phyloP scores from a whole-genome alignment of 495 filamentous ascomycete species.

The Hypoxylon rickii region DNA sequence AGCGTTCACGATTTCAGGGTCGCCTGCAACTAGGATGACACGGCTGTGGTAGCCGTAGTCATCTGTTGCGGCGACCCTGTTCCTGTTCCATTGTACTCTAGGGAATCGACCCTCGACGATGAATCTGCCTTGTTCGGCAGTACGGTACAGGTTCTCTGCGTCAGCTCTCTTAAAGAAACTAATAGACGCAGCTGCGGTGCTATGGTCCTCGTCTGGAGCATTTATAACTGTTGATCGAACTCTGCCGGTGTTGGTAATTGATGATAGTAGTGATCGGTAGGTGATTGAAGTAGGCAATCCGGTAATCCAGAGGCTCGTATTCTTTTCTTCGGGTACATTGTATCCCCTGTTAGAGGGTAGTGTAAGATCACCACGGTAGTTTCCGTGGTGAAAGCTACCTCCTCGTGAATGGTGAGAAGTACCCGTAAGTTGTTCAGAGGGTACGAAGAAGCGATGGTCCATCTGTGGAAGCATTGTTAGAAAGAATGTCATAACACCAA shows the following conservation, averaged over 20 bases:
- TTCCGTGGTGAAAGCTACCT: background rate
- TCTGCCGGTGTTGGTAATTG: constrained; percentile 8
- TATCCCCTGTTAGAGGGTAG: constrained; percentile 3
- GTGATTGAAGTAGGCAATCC: constrained; percentile 5
- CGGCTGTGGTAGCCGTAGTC: constrained; percentile 11
- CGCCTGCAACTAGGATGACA: constrained; percentile 25
- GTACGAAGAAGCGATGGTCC: constrained; percentile 8
- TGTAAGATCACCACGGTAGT: constrained; percentile 17
- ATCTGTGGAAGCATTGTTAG: constrained; percentile 7
- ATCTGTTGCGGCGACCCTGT: constrained; percentile 2
- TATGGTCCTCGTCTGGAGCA: background rate
- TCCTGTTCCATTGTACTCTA: constrained; percentile 9
- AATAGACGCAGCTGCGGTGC: constrained; percentile 7
- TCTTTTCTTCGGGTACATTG: constrained; percentile 10
- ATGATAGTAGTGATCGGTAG: background rate
- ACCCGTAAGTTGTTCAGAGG: constrained; percentile 19
- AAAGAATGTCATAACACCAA: background rate
- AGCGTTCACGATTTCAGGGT: constrained; percentile 23
- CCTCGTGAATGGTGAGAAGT: background rate
- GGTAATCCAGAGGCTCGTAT: constrained; percentile 22
- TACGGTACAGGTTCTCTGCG: constrained; percentile 1
- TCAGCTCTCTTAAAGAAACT: constrained; percentile 17
- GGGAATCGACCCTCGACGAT: background rate
- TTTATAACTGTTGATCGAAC: constrained; percentile 21
- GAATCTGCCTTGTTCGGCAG: constrained; percentile 1